Conservation (phyloP, 2,329 filamentous ascomycete genomes). For the Seiridium cupressi region DNA sequence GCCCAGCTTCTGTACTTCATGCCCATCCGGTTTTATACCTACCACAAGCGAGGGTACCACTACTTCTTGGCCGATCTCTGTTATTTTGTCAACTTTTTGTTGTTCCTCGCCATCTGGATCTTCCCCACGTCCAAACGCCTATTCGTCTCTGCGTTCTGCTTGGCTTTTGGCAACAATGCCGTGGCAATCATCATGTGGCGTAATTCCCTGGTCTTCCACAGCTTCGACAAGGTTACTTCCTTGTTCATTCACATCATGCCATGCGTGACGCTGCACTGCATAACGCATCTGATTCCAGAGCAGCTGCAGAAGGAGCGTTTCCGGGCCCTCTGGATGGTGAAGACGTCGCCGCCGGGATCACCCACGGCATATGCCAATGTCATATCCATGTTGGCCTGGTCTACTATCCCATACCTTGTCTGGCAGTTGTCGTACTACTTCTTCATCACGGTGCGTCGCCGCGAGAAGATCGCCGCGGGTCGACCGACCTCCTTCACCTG, state of each 20-base stretch:
- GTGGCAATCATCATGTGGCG: constrained; percentile 99
- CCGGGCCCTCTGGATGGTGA: constrained; percentile 83
- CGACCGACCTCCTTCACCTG: constrained; percentile 97
- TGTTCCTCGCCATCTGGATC: constrained; percentile 80
- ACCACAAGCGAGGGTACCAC: constrained; percentile 88
- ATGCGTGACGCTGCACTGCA: constrained; percentile 85
- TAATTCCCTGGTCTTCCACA: constrained; percentile 97
- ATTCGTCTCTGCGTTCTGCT: constrained; percentile 87
- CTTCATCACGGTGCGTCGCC: constrained; percentile 90
- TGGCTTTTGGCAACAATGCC: constrained; percentile 95
- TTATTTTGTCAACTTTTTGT: constrained; percentile 93
- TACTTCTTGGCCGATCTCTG: constrained; percentile 97
- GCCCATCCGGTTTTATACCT: constrained; percentile 91
- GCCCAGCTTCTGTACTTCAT: constrained; percentile 89
- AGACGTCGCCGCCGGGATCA: constrained; percentile 64
- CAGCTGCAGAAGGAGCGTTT: constrained; percentile 68
- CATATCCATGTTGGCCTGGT: constrained; percentile 87
- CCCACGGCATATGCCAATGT: constrained; percentile 77
- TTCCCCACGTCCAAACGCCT: constrained; percentile 89
- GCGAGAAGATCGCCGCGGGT: constrained; percentile 92
- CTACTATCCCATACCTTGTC: constrained; percentile 83
- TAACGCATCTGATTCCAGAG: constrained; percentile 76
- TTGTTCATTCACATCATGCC: constrained; percentile 99
- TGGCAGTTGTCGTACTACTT: constrained; percentile 96
- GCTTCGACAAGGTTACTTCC: constrained; percentile 95